Conservation (phyloP, 2,329 filamentous ascomycete species). For the Diaporthe sp. region DNA sequence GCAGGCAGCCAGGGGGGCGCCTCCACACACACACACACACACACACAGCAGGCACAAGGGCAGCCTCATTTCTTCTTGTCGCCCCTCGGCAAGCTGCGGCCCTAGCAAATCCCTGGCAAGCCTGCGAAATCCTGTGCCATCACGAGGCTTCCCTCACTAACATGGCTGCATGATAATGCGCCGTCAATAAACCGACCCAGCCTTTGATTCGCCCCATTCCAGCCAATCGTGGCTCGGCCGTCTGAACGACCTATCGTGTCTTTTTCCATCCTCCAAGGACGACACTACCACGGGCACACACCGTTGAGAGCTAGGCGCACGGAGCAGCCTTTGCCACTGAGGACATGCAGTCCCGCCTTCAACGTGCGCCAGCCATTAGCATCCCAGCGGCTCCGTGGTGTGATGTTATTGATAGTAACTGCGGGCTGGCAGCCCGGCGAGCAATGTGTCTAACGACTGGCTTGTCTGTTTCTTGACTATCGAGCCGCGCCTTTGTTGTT, state of each 20-base stretch:
- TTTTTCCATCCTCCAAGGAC: constrained; percentile 25
- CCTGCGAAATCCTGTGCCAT: constrained; percentile 29
- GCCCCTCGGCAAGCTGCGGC: constrained; percentile 30
- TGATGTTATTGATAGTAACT: neutral
- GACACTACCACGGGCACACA: constrained; percentile 13
- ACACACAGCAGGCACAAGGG: constrained; percentile 25
- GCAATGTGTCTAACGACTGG: neutral
- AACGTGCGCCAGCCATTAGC: constrained; percentile 17
- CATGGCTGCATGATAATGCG: constrained; percentile 29
- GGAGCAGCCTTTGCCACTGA: constrained; percentile 13
- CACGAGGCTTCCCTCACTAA: constrained; percentile 34
- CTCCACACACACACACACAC: constrained; percentile 23
- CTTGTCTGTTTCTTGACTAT: neutral
- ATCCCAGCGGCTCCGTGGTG: constrained; percentile 5
- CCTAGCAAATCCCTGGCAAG: constrained; percentile 32
- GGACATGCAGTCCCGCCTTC: constrained; percentile 4
- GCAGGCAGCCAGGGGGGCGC: constrained; percentile 1
- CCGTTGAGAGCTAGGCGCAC: constrained; percentile 23
- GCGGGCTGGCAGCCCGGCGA: neutral
- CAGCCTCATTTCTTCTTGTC: constrained; percentile 32
- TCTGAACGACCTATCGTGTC: constrained; percentile 14
- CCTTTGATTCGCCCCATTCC: constrained; percentile 29
- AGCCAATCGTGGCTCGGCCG: constrained; percentile 16
- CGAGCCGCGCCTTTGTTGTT: constrained; percentile 15
- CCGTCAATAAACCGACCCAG: constrained; percentile 25